Conservation (phyloP, 2,329 filamentous ascomycete species). For the Sporothrix brasiliensis region DNA sequence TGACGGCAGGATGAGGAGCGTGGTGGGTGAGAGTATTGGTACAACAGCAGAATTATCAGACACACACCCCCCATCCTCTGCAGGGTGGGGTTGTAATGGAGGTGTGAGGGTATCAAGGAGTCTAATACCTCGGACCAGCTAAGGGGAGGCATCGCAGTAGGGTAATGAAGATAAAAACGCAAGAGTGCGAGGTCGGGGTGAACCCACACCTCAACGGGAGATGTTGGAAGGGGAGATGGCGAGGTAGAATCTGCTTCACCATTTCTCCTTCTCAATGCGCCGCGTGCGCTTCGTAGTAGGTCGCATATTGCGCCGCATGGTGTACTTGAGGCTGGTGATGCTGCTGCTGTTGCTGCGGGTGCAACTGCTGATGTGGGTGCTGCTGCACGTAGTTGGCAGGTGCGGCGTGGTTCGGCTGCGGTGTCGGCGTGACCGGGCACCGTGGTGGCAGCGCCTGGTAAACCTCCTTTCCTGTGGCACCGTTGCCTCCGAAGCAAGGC, state of each 20-base stretch:
- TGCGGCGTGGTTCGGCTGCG: constrained; percentile 51
- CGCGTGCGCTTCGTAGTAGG: constrained; percentile 45
- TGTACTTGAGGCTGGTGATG: constrained; percentile 40
- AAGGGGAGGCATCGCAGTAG: constrained; percentile 29
- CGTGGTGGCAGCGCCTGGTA: constrained; percentile 53
- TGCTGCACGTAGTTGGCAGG: constrained; percentile 38
- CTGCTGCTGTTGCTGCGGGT: constrained; percentile 38
- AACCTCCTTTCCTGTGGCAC: constrained; percentile 50
- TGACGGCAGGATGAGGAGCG: constrained; percentile 30
- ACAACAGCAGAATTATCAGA: constrained; percentile 35
- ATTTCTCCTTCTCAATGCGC: constrained; percentile 28
- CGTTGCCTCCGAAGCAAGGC: constrained; percentile 54
- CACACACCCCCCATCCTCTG: constrained; percentile 32
- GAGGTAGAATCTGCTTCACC: neutral
- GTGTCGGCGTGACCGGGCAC: constrained; percentile 66
- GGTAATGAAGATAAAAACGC: constrained; percentile 6
- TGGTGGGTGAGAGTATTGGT: constrained; percentile 22
- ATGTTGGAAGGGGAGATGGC: neutral
- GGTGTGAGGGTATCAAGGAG: constrained; percentile 35
- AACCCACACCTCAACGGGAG: neutral
- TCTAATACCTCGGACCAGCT: constrained; percentile 31
- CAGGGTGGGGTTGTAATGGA: constrained; percentile 24
- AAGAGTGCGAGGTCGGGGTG: neutral
- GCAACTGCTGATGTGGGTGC: constrained; percentile 38
- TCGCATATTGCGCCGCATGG: constrained; percentile 51